Evolutionary conservation across 805 yeast genomes (phyloP), one percentile per base, ranked within the genome.

Genomic region (Wickerhamiella kazuoi): DNA sequence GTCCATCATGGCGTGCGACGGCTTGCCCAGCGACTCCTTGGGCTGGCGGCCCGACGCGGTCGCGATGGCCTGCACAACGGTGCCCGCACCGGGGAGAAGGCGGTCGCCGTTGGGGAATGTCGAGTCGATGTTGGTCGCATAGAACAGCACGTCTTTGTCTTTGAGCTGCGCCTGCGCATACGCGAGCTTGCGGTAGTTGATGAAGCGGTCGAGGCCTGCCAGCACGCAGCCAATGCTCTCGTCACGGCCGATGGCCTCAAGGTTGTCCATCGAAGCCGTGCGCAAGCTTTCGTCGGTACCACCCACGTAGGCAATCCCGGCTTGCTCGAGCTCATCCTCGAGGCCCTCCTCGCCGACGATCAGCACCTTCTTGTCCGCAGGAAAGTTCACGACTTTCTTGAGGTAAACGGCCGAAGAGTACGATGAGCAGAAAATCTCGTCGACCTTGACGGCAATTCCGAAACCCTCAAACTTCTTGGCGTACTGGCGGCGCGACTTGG

Each of bases 41-140:
- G 98, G 97, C 45, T 70, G 62, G 47, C 95, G 70, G n/a, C 82
- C 86, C 18, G 81, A 61, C 11, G 87, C 76, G 47, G 61, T 73
- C 2, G 81, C 72, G 15, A 82, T 74, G 0, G 84, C 68, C 48
- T 82, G 80, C 34, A 87, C 76, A 46, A 83, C 71, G 1, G 95
- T 76, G 1, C 98, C 98, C 1, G 98, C 97, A 23, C 98, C 98
- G 16, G 95, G 93, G 37, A 90, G 68, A 36, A 81, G 69, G 49
- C 72, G 65, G 1, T 94, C 95, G 57, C 80, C 76, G 42, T 79
- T 72, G 2, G 98, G 98, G 64, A 75, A 90, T 0, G 98, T 90
- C 1, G 94, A 79, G 58, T 90, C 98, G 33, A 81, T 80, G 57
- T 90, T 90, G 4, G 97, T 90, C 18, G 96, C 97, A 46, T 90